These are phyloP conservation scores for Pisolithus tinctorius DNA, from an alignment of 768 basidiomycete species.

Conservation along the genomic window DNA sequence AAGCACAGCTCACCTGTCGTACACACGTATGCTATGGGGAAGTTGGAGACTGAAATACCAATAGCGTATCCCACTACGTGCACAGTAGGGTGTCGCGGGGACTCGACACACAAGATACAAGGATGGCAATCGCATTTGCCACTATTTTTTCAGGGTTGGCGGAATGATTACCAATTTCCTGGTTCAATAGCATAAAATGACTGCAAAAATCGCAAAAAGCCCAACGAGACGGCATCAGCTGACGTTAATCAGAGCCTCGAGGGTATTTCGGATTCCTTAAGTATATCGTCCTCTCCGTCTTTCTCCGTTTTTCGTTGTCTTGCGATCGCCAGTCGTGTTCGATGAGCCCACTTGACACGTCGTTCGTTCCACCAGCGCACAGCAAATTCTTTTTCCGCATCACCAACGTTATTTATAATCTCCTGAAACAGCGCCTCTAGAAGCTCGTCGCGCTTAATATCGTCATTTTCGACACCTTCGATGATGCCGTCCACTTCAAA, in stretches of 20 bases:
- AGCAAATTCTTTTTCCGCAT: slow-evolving; percentile 59
- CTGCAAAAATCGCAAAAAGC: too few relatives aligned
- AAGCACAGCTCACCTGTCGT: too few relatives aligned
- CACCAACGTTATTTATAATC: slow-evolving; percentile 57
- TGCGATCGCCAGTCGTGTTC: neutral
- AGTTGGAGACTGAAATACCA: too few relatives aligned
- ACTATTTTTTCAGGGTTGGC: too few relatives aligned
- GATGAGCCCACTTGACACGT: slow-evolving; percentile 15
- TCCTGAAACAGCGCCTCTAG: slow-evolving; percentile 55
- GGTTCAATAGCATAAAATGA: too few relatives aligned
- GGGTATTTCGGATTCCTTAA: neutral
- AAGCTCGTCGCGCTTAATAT: slow-evolving; percentile 36
- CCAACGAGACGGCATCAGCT: neutral
- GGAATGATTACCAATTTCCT: too few relatives aligned
- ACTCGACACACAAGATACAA: too few relatives aligned
- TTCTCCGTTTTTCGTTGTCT: neutral
- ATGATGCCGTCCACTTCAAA: slow-evolving; percentile 37
- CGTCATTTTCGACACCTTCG: slow-evolving; percentile 19
- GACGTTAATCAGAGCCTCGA: neutral
- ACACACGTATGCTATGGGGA: too few relatives aligned
- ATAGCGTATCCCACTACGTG: too few relatives aligned
- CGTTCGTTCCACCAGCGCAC: slow-evolving; percentile 72
- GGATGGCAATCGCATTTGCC: too few relatives aligned
- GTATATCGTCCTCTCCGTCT: neutral
- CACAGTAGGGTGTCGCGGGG: too few relatives aligned